Conservation (phyloP, 345 rosid species). For the Hypericum androsaemum region DNA sequence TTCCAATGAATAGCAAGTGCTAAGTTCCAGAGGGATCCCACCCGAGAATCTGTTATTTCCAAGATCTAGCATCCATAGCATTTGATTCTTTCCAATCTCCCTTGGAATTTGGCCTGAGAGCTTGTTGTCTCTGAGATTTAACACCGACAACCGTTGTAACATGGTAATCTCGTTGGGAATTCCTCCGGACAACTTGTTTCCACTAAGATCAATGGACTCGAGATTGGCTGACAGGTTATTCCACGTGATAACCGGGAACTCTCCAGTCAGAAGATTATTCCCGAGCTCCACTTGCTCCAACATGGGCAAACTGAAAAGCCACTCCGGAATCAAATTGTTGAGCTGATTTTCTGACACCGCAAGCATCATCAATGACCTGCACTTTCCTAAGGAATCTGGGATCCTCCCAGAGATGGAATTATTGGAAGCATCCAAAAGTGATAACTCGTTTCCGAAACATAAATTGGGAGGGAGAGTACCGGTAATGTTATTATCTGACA, state of each 20-base stretch:
- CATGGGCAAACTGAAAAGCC: constrained; percentile 25
- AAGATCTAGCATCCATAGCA: constrained; percentile 9
- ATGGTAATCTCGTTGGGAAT: not conserved
- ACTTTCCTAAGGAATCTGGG: too few relatives aligned
- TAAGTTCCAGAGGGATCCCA: constrained; percentile 19
- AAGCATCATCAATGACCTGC: too few relatives aligned
- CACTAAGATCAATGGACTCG: constrained; percentile 3
- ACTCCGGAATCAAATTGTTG: constrained; percentile 13
- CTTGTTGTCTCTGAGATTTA: constrained; percentile 12
- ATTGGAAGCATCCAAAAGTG: too few relatives aligned
- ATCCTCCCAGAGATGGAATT: too few relatives aligned
- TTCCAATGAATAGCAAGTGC: constrained; percentile 8
- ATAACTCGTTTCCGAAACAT: too few relatives aligned
- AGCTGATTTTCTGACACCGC: constrained; percentile 16
- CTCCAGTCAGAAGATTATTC: constrained; percentile 18
- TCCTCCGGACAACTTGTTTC: not conserved
- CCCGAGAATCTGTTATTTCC: constrained; percentile 10
- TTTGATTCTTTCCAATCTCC: constrained; percentile 1
- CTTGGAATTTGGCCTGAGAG: constrained; percentile 5
- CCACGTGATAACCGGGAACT: too few relatives aligned
- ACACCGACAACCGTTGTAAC: not conserved
- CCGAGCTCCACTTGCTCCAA: constrained; percentile 17
- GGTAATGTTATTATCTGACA: too few relatives aligned
- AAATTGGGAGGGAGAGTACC: too few relatives aligned
- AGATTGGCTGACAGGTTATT: constrained; percentile 18